A percentile compares a stretch with the other conserved stretches of the same genome.
phyloP scores from a whole-genome alignment of 495 filamentous ascomycete species.

The Neurospora terricola region DNA sequence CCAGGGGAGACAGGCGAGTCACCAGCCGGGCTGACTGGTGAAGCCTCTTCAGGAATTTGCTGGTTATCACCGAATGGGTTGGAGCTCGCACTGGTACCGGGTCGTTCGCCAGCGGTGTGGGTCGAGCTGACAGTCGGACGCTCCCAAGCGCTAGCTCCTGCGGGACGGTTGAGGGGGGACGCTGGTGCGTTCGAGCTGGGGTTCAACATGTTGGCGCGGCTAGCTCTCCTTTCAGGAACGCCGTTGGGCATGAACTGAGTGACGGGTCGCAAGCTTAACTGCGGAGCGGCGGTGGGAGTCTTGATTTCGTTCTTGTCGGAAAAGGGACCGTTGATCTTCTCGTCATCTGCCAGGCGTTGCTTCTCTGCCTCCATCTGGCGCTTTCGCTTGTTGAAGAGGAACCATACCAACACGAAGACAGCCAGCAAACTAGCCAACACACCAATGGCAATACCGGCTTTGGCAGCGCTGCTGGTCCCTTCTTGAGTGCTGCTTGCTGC shows the following conservation, averaged over 20 bases:
- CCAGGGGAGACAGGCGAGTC: constrained; percentile 19
- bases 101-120: constrained; percentile 24
- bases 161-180: constrained; percentile 16
- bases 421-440: constrained; percentile 55
- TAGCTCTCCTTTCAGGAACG: constrained; percentile 29
- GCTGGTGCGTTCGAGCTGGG: constrained; percentile 31
- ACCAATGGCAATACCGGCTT: constrained; percentile 78
- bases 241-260: constrained; percentile 78
- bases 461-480: constrained; percentile 52
- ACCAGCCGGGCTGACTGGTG: constrained; percentile 14
- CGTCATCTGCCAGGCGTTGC: constrained; percentile 47
- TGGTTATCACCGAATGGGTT: constrained; percentile 44
- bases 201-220: constrained; percentile 36
- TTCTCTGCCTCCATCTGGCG: constrained; percentile 32
- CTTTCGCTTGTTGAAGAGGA: constrained; percentile 56
- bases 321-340: constrained; percentile 40
- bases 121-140: constrained; percentile 13
- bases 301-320: constrained; percentile 29
- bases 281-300: constrained; percentile 44
- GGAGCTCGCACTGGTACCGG: constrained; percentile 33
- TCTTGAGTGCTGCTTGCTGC: constrained; percentile 17
- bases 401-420: constrained; percentile 51
- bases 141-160: constrained; percentile 33
- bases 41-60: constrained; percentile 20
- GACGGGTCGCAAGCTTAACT: constrained; percentile 75